These are phyloP conservation scores for Dichotomopilus funicola DNA, from an alignment of 2,329 filamentous ascomycete genomes.

Conservation along the genomic window DNA sequence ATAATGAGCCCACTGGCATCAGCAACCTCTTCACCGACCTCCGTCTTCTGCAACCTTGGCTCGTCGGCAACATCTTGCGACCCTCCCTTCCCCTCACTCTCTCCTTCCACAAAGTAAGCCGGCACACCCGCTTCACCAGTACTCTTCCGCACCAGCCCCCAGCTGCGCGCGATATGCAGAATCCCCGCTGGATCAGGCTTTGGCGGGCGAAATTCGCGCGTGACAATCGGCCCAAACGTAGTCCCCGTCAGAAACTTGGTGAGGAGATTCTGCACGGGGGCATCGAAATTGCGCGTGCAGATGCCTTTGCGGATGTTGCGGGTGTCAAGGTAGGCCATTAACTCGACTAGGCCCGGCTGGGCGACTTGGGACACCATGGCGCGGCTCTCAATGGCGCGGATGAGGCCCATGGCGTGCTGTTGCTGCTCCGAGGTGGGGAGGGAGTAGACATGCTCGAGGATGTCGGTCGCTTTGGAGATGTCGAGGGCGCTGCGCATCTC, in stretches of 20 bases:
- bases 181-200: slow-evolving; percentile 89
- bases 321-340: slow-evolving; percentile 78
- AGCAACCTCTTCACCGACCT: slow-evolving; percentile 23
- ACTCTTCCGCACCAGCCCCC: slow-evolving; percentile 51
- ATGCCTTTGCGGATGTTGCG: slow-evolving; percentile 68
- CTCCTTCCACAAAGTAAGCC: slow-evolving; percentile 6
- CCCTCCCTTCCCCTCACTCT: slow-evolving; percentile 12
- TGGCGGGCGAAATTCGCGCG: slow-evolving; percentile 72
- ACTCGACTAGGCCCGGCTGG: slow-evolving; percentile 67
- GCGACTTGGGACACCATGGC: slow-evolving; percentile 77
- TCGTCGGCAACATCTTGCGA: slow-evolving; percentile 2
- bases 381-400: slow-evolving; percentile 70
- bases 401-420: slow-evolving; percentile 60
- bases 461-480: slow-evolving; percentile 70
- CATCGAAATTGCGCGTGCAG: slow-evolving; percentile 89
- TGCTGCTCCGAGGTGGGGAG: slow-evolving; percentile 56
- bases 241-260: slow-evolving; percentile 63
- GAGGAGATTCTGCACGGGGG: slow-evolving; percentile 68
- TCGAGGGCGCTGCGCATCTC: slow-evolving; percentile 73
- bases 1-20: slow-evolving; percentile 51
- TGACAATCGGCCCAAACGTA: slow-evolving; percentile 72
- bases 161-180: slow-evolving; percentile 71
- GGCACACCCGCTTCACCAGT: slow-evolving; percentile 20
- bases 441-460: slow-evolving; percentile 78
- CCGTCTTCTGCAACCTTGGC: slow-evolving; percentile 8